phyloP scores from a whole-genome alignment of 106 monocot genomes.

The Dendrobium catenatum region DNA sequence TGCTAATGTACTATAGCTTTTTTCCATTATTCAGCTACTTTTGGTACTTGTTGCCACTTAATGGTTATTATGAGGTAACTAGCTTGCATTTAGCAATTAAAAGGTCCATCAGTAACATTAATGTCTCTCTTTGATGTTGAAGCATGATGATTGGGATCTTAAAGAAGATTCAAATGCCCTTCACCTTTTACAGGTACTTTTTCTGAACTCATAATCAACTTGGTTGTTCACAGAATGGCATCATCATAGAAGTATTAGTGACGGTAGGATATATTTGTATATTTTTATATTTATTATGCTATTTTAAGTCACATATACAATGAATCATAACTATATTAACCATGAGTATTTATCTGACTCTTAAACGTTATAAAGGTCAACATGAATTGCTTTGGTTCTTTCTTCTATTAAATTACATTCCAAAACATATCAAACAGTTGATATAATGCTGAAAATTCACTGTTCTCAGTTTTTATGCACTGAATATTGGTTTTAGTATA shows the following conservation, averaged over 20 bases:
- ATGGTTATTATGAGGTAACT: not conserved
- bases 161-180: conserved; percentile 79
- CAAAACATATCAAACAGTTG: not conserved
- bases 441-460: too few species aligned
- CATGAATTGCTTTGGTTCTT: not conserved
- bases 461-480: not conserved
- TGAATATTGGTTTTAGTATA: not conserved
- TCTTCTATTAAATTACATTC: not conserved
- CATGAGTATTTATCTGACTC: not conserved
- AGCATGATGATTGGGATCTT: conserved; percentile 88
- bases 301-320: not conserved
- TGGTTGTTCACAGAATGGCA: not conserved
- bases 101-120: not conserved
- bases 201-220: not conserved
- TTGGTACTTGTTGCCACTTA: not conserved
- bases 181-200: conserved; percentile 62
- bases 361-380: not conserved
- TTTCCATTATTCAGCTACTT: not conserved
- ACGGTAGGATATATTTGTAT: not conserved
- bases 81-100: not conserved
- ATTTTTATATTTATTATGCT: not conserved
- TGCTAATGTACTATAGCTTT: not conserved
- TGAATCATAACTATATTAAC: not conserved
- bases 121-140: conserved; percentile 22
- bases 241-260: not conserved